Conservation (phyloP, 2,329 filamentous ascomycete genomes). For the Ambrosiella xylebori region DNA sequence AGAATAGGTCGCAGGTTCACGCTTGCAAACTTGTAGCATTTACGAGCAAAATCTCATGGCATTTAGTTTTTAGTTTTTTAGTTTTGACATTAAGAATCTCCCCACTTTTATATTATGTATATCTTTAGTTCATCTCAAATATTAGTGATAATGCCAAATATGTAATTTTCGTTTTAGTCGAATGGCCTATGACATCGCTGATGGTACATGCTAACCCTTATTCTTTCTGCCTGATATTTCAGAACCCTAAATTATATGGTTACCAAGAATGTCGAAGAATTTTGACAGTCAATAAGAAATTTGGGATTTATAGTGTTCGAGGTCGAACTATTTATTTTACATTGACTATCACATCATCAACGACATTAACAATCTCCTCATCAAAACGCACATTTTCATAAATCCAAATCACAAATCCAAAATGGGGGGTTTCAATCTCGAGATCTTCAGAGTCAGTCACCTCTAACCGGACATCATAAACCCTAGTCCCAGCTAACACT, state of each 20-base stretch:
- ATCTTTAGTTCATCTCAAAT: neutral
- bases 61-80: neutral
- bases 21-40: neutral
- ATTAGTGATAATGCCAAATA: neutral
- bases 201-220: neutral
- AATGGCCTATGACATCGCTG: neutral
- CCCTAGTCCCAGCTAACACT: neutral
- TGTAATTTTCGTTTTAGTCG: no score
- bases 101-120: neutral
- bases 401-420: constrained; percentile 12
- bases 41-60: neutral
- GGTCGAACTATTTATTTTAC: neutral
- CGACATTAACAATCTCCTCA: constrained; percentile 13
- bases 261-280: neutral
- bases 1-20: neutral
- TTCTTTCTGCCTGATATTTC: neutral
- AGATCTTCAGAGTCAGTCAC: constrained; percentile 70
- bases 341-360: neutral
- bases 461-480: neutral
- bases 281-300: neutral
- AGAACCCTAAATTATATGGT: neutral
- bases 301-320: neutral
- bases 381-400: neutral
- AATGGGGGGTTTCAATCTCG: constrained; percentile 76
- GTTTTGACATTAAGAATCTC: neutral